Base-by-base conservation (phyloP, 345 rosid genomes). In the Orychophragmus violaceus region DNA sequence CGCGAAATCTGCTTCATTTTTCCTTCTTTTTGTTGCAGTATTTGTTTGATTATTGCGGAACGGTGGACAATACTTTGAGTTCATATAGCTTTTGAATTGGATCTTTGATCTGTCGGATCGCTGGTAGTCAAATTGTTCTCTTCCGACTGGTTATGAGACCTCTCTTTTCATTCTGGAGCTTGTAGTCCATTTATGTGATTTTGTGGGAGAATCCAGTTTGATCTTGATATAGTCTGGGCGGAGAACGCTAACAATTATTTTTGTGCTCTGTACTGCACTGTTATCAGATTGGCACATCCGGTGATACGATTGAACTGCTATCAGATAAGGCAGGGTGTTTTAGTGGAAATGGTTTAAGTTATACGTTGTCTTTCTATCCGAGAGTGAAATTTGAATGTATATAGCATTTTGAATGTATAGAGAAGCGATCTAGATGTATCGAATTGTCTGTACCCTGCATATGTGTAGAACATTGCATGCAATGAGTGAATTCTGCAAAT, bases 91-190 rank as follows among this genome's bases (percentile, higher is more conserved):
- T 71, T 56, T 33, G 59, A 19, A 71, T 64, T 36, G 64, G 64
- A 71, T 71, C 59, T 45, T 70, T 56, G 59, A 63, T 64, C 70
- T 62, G 44, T 55, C 64, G 29, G 41, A 16, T 71, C 41, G 2
- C 62, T 44, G 28, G 17, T 41, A 11, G 39, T n/a, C n/a, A 59
- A 39, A 37, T 27, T 3, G 7, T 42, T 30, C 7, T 56, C 53
- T 42, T 21, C 24, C 6, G 22, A 25, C 5, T 55, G 19, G 18
- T 44, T 67, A 8, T n/a, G 42, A 44, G 45, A 23, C 25, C 37
- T 46, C 27, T 57, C 36, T 29, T 19, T 51, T 27, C 28, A 53
- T 28, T 54, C 42, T 65, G 37, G 63, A 67, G 54, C 52, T 48
- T 35, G 24, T 68, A 4, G 49, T 45, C 37, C 3, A 33, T 8